Evolutionary conservation across 306 rosid genomes (phyloP).

Genomic region (Dryas drummondii): DNA sequence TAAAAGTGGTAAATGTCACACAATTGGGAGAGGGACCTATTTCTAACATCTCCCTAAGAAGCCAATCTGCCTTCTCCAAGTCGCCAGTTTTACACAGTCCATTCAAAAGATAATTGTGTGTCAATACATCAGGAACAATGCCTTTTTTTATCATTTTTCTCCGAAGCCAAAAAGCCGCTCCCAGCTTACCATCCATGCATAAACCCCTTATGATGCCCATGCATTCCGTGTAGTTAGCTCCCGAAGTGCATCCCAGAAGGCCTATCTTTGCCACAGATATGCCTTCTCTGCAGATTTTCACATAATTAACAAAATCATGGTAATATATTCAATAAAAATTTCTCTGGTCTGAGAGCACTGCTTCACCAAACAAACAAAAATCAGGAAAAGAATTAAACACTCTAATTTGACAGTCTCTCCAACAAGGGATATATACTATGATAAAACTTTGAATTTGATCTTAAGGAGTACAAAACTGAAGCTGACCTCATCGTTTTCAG

Average conservation of each 20-base stretch:
- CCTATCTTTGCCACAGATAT: constrained; percentile 48
- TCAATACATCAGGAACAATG: constrained; percentile 51
- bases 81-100: constrained; percentile 65
- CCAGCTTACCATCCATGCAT: constrained; percentile 65
- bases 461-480: neutral
- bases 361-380: neutral
- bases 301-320: constrained; percentile 25
- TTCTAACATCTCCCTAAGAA: constrained; percentile 65
- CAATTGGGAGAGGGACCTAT: constrained; percentile 65
- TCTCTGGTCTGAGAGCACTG: neutral
- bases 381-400: neutral
- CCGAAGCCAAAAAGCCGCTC: constrained; percentile 62
- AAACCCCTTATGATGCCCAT: constrained; percentile 45
- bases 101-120: constrained; percentile 73
- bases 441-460: neutral
- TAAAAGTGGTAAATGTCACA: constrained; percentile 66
- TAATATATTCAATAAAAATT: neutral
- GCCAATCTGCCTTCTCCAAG: constrained; percentile 59
- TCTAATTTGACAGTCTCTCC: neutral
- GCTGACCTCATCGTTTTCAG: constrained; percentile 71
- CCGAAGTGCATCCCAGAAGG: constrained; percentile 41
- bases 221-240: constrained; percentile 35
- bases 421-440: neutral
- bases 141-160: constrained; percentile 56
- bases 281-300: constrained; percentile 61